phyloP scores from a whole-genome alignment of 805 yeast genomes.

The Pichia insulana region DNA sequence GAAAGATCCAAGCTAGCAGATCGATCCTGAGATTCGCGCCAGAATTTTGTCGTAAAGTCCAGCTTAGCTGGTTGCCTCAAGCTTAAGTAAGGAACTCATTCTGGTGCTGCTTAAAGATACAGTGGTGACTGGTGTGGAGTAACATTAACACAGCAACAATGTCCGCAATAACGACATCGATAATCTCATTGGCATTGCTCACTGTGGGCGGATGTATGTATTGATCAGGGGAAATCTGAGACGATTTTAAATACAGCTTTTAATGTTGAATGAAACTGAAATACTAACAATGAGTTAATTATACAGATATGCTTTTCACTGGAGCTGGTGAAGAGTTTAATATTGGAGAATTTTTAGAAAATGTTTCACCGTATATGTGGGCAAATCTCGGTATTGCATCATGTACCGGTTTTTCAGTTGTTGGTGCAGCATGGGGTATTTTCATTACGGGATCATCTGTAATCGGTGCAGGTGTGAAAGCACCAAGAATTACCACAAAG shows the following conservation, averaged over 20 bases:
- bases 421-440: constrained; percentile 99
- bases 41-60: too few species aligned
- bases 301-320: constrained; percentile 59
- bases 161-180: constrained; percentile 10
- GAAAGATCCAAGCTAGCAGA: too few species aligned
- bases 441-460: constrained; percentile 92
- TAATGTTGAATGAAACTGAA: too few species aligned
- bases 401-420: constrained; percentile 89
- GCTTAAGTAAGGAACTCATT: too few species aligned
- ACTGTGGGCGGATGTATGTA: constrained; percentile 13
- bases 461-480: constrained; percentile 96
- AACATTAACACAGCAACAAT: neutral
- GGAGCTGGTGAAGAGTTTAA: constrained; percentile 90
- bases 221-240: too few species aligned
- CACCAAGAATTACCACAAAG: constrained; percentile 95
- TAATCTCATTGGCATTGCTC: constrained; percentile 7
- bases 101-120: constrained; percentile 4
- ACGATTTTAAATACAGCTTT: too few species aligned
- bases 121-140: too few species aligned
- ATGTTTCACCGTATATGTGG: constrained; percentile 95
- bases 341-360: constrained; percentile 76
- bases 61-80: too few species aligned
- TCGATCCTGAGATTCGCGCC: too few species aligned
- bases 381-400: constrained; percentile 81
- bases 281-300: constrained; percentile 3